These are phyloP conservation scores for Daldinia sp. DNA, from an alignment of 2,329 filamentous ascomycete species.

Conservation along the genomic window DNA sequence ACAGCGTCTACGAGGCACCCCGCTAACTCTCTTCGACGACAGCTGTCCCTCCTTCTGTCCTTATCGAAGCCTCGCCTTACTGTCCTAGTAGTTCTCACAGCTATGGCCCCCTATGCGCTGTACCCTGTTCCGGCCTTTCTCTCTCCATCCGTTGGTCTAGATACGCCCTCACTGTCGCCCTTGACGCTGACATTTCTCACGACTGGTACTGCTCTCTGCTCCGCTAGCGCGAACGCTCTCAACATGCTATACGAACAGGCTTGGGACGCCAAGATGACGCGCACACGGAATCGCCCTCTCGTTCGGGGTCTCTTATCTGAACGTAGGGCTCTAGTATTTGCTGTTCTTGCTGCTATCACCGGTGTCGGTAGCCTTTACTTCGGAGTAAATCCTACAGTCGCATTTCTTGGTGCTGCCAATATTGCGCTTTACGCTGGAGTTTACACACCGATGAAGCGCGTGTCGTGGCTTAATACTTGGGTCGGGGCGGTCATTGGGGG, in stretches of 20 bases:
- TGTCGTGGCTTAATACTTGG: conserved; percentile 92
- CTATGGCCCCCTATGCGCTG: conserved; percentile 89
- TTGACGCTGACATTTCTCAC: conserved; percentile 93
- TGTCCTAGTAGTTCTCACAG: conserved; percentile 87
- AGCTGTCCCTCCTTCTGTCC: conserved; percentile 82
- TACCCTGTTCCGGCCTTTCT: conserved; percentile 93
- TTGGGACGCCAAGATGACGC: conserved; percentile 90
- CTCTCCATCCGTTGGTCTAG: conserved; percentile 65
- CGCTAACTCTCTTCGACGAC: conserved; percentile 65
- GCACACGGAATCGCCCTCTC: conserved; percentile 90
- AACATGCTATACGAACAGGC: conserved; percentile 97
- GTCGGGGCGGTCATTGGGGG: conserved; percentile 90
- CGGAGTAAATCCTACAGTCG: conserved; percentile 93
- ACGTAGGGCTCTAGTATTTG: conserved; percentile 79
- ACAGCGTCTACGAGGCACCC: conserved; percentile 60
- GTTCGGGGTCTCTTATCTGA: conserved; percentile 81
- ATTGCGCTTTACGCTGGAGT: conserved; percentile 89
- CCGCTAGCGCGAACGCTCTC: conserved; percentile 89
- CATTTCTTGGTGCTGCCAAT: conserved; percentile 83
- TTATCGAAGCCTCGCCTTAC: conserved; percentile 96
- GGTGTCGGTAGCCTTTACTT: conserved; percentile 81
- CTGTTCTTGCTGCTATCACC: conserved; percentile 71
- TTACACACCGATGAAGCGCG: conserved; percentile 91
- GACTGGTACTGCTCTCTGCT: conserved; percentile 84
- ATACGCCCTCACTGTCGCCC: conserved; percentile 84